A percentile compares a stretch with the other conserved stretches of the same genome.
Conservation (phyloP, 495 filamentous ascomycete genomes). For the Tuber indicum region DNA sequence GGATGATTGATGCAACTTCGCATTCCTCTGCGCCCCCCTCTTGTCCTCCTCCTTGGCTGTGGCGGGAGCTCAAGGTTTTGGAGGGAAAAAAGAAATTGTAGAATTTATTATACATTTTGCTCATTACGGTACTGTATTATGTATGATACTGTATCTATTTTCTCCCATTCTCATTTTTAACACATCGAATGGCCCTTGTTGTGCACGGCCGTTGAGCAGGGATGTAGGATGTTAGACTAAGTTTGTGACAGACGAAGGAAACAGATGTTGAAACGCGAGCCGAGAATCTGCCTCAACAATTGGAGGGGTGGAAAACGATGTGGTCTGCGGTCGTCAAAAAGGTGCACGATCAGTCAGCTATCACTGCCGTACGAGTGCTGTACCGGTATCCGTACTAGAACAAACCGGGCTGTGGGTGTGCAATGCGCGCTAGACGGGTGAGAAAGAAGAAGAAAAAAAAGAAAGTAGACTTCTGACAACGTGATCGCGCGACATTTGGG, state of each 20-base stretch:
- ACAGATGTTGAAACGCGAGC: constrained; percentile 37
- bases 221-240: constrained; percentile 15
- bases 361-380: not conserved
- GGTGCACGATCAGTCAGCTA: not conserved
- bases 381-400: not conserved
- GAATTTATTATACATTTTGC: not conserved
- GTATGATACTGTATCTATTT: not conserved
- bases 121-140: not conserved
- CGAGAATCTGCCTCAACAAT: constrained; percentile 28
- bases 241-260: constrained; percentile 29
- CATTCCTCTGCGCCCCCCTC: not conserved
- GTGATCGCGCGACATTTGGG: constrained; percentile 23
- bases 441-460: not conserved
- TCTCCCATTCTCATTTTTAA: constrained; percentile 1
- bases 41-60: not conserved
- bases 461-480: constrained; percentile 12
- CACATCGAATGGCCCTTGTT: not conserved
- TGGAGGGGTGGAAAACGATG: not conserved
- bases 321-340: not conserved
- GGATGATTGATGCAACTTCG: not conserved
- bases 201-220: constrained; percentile 23
- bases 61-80: not conserved
- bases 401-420: not conserved
- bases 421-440: not conserved
- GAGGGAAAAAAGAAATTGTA: constrained; percentile 3